Percentiles rank a stretch among this genome's conserved stretches.
phyloP scores from a whole-genome alignment of 345 rosid genomes.

The Salix viminalis region DNA sequence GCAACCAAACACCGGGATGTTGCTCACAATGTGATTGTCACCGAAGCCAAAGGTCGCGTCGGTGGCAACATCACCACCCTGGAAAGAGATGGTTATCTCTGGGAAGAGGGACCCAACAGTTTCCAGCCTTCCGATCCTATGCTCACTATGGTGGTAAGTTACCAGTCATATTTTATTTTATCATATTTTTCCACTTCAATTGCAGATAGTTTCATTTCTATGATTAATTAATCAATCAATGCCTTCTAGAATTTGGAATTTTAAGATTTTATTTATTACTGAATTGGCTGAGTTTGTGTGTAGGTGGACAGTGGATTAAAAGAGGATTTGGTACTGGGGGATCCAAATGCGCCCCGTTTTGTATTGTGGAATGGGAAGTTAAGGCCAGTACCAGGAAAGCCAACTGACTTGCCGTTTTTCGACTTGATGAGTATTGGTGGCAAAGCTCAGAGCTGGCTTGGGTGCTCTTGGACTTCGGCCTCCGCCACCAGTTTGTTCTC shows the following conservation, averaged over 20 bases:
- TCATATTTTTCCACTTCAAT: not conserved
- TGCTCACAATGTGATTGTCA: conserved; percentile 69
- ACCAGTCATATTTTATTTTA: not conserved
- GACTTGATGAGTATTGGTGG: conserved; percentile 89
- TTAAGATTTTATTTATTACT: not conserved
- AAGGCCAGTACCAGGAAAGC: conserved; percentile 84
- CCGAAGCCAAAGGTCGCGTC: conserved; percentile 77
- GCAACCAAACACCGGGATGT: conserved; percentile 60
- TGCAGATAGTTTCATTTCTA: not conserved
- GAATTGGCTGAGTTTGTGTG: conserved; percentile 5
- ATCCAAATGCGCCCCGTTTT: conserved; percentile 84
- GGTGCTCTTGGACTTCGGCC: conserved; percentile 88
- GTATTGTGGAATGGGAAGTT: conserved; percentile 83
- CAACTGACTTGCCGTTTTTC: conserved; percentile 64
- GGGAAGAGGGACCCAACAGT: conserved; percentile 98
- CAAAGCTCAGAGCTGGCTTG: conserved; percentile 73
- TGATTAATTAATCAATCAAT: not conserved
- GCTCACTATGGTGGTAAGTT: conserved; percentile 78
- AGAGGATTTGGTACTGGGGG: conserved; percentile 89
- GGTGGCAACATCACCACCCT: conserved; percentile 85
- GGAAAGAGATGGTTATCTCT: conserved; percentile 76
- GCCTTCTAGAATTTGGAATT: not conserved
- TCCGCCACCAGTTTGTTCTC: conserved; percentile 80
- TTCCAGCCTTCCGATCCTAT: conserved; percentile 95
- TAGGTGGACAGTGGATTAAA: conserved; percentile 85